Evolutionary conservation across 495 filamentous ascomycete species (phyloP), one percentile per base, ranked within the genome.

Genomic region (Cladorrhinum samala): DNA sequence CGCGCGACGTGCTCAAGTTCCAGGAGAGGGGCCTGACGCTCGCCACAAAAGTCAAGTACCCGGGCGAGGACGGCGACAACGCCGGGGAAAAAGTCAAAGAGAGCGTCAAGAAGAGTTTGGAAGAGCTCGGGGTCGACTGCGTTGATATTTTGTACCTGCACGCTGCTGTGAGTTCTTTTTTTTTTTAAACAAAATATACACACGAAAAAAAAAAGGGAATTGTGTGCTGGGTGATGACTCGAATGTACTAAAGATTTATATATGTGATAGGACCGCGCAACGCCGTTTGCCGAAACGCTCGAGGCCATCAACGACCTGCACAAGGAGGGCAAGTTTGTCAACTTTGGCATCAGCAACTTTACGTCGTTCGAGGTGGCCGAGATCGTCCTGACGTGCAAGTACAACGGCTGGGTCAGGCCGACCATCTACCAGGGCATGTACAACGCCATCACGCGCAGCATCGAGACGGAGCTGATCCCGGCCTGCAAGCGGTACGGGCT

Each of bases 61-160:
- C 91, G 0, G 49, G 49, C 8, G 44, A 69, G 3, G 68, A 78
- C 0, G 83, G 84, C 5, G 68, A 54, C 0, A 86, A 94, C 65
- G 77, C 80, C 52, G 72, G 79, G 2, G 77, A 80, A 9, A 72
- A 75, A 49, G 65, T 95, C 9, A 74, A 76, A 17, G 76, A 82
- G 67, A 77, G 79, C 2, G 67, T 91, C 18, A 77, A 86, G 50
- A 77, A 65, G 14, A 86, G 81, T 16, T 67, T 96, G 53, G 81
- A 75, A 54, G 88, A 91, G 64, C 68, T 96, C 25, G 80, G 80
- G 8, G 84, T 87, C 1, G 81, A 94, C 43, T 75, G 72, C 45
- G 86, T 96, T 0, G 92, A 97, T 60, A 88, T 95, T 46, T 87
- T 87, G 68, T 95, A 95, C 56, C 76, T 96, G 8, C 91, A 96